Evolutionary conservation across 2,329 filamentous ascomycete genomes (phyloP).

Genomic region (Rhynchosporium graminicola): DNA sequence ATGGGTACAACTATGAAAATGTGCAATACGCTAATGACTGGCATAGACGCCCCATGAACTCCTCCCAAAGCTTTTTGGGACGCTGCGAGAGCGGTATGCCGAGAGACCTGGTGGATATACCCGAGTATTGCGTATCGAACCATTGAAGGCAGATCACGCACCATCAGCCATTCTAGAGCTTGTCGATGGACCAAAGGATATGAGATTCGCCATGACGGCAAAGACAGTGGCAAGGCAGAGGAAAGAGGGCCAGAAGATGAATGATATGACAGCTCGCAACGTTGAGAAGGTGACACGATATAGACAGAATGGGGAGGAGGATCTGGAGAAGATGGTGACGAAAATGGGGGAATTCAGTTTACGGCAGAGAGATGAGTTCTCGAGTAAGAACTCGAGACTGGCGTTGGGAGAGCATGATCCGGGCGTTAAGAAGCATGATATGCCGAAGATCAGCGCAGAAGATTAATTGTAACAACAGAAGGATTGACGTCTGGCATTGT

Average conservation of each 20-base stretch:
- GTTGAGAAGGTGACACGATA: slow-evolving; percentile 80
- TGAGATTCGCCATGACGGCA: slow-evolving; percentile 92
- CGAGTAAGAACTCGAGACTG: slow-evolving; percentile 22
- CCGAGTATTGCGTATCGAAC: slow-evolving; percentile 87
- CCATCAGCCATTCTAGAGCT: slow-evolving; percentile 89
- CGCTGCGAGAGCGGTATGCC: slow-evolving; percentile 77
- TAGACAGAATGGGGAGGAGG: slow-evolving; percentile 64
- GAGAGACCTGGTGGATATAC: slow-evolving; percentile 89
- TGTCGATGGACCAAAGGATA: slow-evolving; percentile 90
- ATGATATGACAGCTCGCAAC: slow-evolving; percentile 75
- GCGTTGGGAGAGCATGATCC: slow-evolving; percentile 21
- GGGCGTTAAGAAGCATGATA: too few relatives aligned
- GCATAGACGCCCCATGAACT: slow-evolving; percentile 65
- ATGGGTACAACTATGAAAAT: neutral
- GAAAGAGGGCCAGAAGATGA: slow-evolving; percentile 57
- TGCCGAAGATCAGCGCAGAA: too few relatives aligned
- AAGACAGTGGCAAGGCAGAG: slow-evolving; percentile 72
- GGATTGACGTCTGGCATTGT: slow-evolving; percentile 17
- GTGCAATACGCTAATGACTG: slow-evolving; percentile 17
- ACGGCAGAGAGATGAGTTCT: slow-evolving; percentile 37
- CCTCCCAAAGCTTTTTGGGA: slow-evolving; percentile 85
- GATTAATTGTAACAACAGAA: neutral
- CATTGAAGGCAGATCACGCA: slow-evolving; percentile 83
- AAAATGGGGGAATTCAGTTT: slow-evolving; percentile 44
- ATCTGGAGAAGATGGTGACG: slow-evolving; percentile 66